A percentile compares a stretch with the other conserved stretches of the same genome.
These are phyloP conservation scores for Botryosphaeria dothidea DNA, from an alignment of 2,329 filamentous ascomycete genomes.

Conservation along the genomic window DNA sequence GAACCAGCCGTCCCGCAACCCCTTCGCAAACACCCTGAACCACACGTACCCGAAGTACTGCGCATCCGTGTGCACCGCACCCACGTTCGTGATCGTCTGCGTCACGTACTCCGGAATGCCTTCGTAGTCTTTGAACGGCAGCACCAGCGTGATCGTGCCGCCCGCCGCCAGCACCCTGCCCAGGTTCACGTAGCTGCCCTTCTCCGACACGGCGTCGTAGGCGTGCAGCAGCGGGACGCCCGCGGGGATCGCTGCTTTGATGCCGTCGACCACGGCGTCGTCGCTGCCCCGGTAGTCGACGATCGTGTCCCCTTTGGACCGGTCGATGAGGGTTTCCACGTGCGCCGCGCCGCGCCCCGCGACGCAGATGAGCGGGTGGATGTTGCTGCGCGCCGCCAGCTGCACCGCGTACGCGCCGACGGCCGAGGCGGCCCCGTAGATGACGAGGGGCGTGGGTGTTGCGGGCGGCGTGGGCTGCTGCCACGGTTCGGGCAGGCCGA, in stretches of 20 bases:
- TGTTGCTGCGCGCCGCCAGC: conserved; percentile 54
- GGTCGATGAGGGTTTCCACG: conserved; percentile 53
- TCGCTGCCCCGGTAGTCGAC: conserved; percentile 58
- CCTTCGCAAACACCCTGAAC: conserved; percentile 32
- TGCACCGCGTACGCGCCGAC: conserved; percentile 63
- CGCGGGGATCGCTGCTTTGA: conserved; percentile 28
- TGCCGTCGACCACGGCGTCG: conserved; percentile 26
- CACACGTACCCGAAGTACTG: conserved; percentile 39
- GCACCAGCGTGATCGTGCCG: conserved; percentile 41
- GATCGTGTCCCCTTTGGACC: conserved; percentile 55
- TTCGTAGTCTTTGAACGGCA: conserved; percentile 44
- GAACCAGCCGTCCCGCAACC: conserved; percentile 38
- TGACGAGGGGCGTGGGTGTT: conserved; percentile 41
- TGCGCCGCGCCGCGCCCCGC: conserved; percentile 55
- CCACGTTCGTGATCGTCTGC: conserved; percentile 3
- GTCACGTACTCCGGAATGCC: neutral
- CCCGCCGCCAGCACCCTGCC: conserved; percentile 36
- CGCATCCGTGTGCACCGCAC: conserved; percentile 27
- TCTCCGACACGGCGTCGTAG: conserved; percentile 29
- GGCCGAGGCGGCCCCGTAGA: conserved; percentile 55
- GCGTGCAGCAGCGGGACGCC: conserved; percentile 31
- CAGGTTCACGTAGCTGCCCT: conserved; percentile 42
- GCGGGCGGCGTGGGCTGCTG: conserved; percentile 28
- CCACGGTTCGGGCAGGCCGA: conserved; percentile 54
- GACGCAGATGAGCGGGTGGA: conserved; percentile 63